phyloP scores from a whole-genome alignment of 495 filamentous ascomycete species.

The Delitschia confertaspora region DNA sequence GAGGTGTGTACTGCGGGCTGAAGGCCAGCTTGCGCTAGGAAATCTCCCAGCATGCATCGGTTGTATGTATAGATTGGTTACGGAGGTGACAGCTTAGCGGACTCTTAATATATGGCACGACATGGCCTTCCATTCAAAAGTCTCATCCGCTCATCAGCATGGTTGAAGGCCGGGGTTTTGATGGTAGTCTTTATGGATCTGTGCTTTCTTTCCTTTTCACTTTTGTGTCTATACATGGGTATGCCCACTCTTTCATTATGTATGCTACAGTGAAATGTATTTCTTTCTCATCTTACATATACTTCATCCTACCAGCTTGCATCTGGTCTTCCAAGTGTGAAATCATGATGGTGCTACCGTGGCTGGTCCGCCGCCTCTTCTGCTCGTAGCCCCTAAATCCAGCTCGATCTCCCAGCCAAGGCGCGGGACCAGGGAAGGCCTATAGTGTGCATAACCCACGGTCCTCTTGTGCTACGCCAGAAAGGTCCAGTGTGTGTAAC shows the following conservation, averaged over 20 bases:
- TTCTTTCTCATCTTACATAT: too few relatives aligned
- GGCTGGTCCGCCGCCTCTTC: too few relatives aligned
- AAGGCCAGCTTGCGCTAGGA: conserved; percentile 4
- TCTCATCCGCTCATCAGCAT: conserved; percentile 5
- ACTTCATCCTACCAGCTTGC: too few relatives aligned
- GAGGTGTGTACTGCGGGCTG: conserved; percentile 8
- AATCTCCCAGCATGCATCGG: conserved; percentile 22
- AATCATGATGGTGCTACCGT: too few relatives aligned
- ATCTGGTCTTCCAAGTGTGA: too few relatives aligned
- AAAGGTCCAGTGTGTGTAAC: too few relatives aligned
- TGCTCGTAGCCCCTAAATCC: too few relatives aligned
- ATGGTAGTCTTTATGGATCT: conserved; percentile 12
- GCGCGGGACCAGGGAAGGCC: too few relatives aligned
- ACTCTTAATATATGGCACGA: conserved; percentile 23
- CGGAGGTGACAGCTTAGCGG: conserved; percentile 12
- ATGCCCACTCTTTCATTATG: conserved; percentile 16
- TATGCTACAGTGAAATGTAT: conserved; percentile 26
- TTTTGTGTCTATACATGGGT: conserved; percentile 26
- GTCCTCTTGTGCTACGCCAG: too few relatives aligned
- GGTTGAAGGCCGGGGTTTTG: conserved; percentile 7
- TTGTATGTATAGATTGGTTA: conserved; percentile 28
- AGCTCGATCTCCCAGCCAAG: too few relatives aligned
- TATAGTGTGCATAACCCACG: too few relatives aligned
- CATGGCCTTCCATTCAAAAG: conserved; percentile 12
- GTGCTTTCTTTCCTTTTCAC: conserved; percentile 16